Evolutionary conservation across 176 grass and related monocot genomes (phyloP).

Genomic region (Typha latifolia): DNA sequence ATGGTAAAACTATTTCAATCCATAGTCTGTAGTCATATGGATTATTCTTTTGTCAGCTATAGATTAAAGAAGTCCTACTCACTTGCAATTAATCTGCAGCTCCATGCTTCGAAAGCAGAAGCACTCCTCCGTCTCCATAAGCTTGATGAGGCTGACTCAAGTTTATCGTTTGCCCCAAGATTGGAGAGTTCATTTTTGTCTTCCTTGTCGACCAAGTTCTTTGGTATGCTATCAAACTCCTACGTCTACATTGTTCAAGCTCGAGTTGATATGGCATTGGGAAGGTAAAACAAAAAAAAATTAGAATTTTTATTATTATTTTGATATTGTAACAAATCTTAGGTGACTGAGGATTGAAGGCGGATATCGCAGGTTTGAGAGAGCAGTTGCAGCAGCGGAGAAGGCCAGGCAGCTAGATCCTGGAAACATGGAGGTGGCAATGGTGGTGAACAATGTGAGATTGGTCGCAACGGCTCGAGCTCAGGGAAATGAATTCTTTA

Average conservation of each 20-base stretch:
- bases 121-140: slow-evolving; percentile 53
- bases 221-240: slow-evolving; percentile 48
- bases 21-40: neutral
- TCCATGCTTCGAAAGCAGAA: slow-evolving; percentile 64
- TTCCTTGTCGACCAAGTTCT: slow-evolving; percentile 28
- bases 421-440: slow-evolving; percentile 32
- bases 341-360: neutral
- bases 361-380: slow-evolving; percentile 51
- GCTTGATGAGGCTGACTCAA: slow-evolving; percentile 54
- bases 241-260: slow-evolving; percentile 56
- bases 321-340: neutral
- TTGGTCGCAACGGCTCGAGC: slow-evolving; percentile 28
- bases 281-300: slow-evolving; percentile 37
- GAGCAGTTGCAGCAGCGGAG: slow-evolving; percentile 36
- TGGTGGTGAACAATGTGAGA: slow-evolving; percentile 34
- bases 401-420: slow-evolving; percentile 41
- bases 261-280: slow-evolving; percentile 68
- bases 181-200: slow-evolving; percentile 18
- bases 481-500: slow-evolving; percentile 51
- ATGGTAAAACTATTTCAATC: slow-evolving; percentile 46
- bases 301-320: neutral
- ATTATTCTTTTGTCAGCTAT: neutral
- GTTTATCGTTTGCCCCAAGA: slow-evolving; percentile 24
- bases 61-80: slow-evolving; percentile 18
- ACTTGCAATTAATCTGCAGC: slow-evolving; percentile 25